These are phyloP conservation scores for Magnaporthiopsis poae DNA, from an alignment of 2,329 filamentous ascomycete genomes.

Conservation along the genomic window DNA sequence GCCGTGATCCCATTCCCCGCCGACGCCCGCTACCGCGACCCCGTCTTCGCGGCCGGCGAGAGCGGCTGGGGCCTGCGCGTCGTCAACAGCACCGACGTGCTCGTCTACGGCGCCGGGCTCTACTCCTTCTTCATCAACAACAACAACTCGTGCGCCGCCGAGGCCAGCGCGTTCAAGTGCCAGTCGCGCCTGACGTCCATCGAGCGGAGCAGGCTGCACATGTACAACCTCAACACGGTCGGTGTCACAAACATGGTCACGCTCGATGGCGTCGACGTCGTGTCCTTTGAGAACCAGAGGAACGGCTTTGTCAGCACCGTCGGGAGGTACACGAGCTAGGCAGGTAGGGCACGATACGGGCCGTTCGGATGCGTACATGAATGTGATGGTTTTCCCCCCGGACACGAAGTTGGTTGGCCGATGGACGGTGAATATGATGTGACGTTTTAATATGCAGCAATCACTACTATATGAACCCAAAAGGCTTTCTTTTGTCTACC, in stretches of 20 bases:
- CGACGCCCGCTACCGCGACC: constrained; percentile 31
- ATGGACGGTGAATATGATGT: background rate
- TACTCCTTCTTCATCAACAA: constrained; percentile 55
- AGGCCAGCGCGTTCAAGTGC: constrained; percentile 28
- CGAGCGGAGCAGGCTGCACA: constrained; percentile 26
- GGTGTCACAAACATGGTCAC: constrained; percentile 20
- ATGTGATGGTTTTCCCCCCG: no score
- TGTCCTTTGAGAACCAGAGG: constrained; percentile 13
- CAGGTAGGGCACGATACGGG: no score
- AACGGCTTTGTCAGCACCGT: constrained; percentile 17
- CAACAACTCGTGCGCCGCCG: constrained; percentile 29
- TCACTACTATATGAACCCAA: background rate
- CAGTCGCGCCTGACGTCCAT: constrained; percentile 30
- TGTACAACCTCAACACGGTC: constrained; percentile 39
- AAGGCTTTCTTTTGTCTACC: background rate
- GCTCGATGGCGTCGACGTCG: constrained; percentile 13
- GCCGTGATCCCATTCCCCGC: constrained; percentile 42
- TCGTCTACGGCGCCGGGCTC: constrained; percentile 49
- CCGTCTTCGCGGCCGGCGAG: constrained; percentile 36
- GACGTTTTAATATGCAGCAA: background rate
- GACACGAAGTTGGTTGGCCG: background rate
- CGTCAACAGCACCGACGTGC: constrained; percentile 39
- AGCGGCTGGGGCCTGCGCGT: constrained; percentile 51
- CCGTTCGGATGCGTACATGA: background rate
- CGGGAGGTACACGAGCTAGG: background rate